A percentile compares a stretch with the other conserved stretches of the same genome.
phyloP scores from a whole-genome alignment of 768 basidiomycete species.

The Naganishia vaughanmartiniae region DNA sequence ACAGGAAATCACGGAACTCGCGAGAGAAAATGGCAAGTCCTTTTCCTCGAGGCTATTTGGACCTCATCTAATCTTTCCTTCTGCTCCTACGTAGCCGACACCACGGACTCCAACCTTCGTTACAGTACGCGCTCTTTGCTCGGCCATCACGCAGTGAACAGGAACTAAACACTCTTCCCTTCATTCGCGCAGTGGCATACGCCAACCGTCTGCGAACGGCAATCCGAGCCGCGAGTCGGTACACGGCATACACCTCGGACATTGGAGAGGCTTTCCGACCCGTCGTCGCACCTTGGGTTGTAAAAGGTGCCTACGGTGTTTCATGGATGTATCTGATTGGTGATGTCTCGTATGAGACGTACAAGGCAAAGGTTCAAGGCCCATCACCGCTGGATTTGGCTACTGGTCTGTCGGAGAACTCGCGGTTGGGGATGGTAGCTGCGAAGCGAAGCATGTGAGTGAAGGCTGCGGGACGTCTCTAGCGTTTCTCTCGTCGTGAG shows the following conservation, averaged over 20 bases:
- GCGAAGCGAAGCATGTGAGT: slow-evolving; percentile 49
- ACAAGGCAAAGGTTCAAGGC: slow-evolving; percentile 51
- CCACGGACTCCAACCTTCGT: slow-evolving; percentile 49
- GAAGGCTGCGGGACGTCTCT: neutral
- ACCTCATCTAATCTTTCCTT: neutral
- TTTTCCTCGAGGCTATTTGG: neutral
- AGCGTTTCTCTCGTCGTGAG: neutral
- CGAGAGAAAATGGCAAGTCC: slow-evolving; percentile 40
- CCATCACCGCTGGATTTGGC: slow-evolving; percentile 48
- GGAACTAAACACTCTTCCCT: neutral
- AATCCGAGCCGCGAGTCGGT: slow-evolving; percentile 47
- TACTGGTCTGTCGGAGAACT: slow-evolving; percentile 49
- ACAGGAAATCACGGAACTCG: slow-evolving; percentile 40
- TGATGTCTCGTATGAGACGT: slow-evolving; percentile 53
- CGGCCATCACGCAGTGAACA: neutral
- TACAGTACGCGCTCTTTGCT: slow-evolving; percentile 41
- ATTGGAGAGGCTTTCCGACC: slow-evolving; percentile 52
- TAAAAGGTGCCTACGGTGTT: slow-evolving; percentile 50
- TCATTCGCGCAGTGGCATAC: slow-evolving; percentile 46
- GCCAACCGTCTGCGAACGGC: slow-evolving; percentile 49
- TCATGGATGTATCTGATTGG: slow-evolving; percentile 53
- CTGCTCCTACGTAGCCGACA: slow-evolving; percentile 40
- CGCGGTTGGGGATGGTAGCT: slow-evolving; percentile 46
- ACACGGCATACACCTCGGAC: slow-evolving; percentile 51
- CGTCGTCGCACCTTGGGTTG: slow-evolving; percentile 46